Percentiles rank a stretch among this genome's conserved stretches.
Conservation (phyloP, 805 yeast species). For the Ogataea dorogensis region DNA sequence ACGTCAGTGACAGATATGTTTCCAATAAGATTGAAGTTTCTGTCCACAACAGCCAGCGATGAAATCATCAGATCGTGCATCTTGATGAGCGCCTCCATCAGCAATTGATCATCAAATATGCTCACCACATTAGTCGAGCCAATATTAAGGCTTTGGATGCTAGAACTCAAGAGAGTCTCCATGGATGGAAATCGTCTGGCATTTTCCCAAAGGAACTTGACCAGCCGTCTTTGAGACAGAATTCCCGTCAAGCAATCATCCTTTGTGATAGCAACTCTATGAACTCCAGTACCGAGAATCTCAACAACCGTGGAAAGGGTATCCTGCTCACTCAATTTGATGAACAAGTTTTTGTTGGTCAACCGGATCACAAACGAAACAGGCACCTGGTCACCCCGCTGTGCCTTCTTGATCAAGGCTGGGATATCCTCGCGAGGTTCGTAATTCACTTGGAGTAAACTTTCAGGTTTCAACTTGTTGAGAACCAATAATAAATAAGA, state of each 20-base stretch:
- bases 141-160: conserved; percentile 70
- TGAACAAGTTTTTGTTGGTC: conserved; percentile 85
- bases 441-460: conserved; percentile 35
- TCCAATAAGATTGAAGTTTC: conserved; percentile 72
- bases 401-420: conserved; percentile 56
- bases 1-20: conserved; percentile 95
- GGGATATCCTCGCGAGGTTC: conserved; percentile 41
- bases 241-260: conserved; percentile 70
- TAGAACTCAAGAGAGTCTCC: conserved; percentile 67
- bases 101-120: conserved; percentile 80
- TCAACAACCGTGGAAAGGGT: conserved; percentile 75
- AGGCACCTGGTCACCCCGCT: conserved; percentile 86
- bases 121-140: conserved; percentile 74
- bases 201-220: conserved; percentile 87
- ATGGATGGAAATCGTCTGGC: conserved; percentile 81
- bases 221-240: conserved; percentile 84
- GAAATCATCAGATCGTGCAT: conserved; percentile 86
- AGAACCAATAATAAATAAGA: conserved; percentile 81
- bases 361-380: conserved; percentile 83
- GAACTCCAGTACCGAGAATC: conserved; percentile 92
- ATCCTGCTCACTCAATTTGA: conserved; percentile 69
- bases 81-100: conserved; percentile 80
- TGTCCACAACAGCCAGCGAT: conserved; percentile 90
- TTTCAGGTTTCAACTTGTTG: conserved; percentile 55
- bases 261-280: conserved; percentile 76